A percentile compares a stretch with the other conserved stretches of the same genome.
These are phyloP conservation scores for Scedosporium aurantiacum DNA, from an alignment of 2,329 filamentous ascomycete species.

Conservation along the genomic window DNA sequence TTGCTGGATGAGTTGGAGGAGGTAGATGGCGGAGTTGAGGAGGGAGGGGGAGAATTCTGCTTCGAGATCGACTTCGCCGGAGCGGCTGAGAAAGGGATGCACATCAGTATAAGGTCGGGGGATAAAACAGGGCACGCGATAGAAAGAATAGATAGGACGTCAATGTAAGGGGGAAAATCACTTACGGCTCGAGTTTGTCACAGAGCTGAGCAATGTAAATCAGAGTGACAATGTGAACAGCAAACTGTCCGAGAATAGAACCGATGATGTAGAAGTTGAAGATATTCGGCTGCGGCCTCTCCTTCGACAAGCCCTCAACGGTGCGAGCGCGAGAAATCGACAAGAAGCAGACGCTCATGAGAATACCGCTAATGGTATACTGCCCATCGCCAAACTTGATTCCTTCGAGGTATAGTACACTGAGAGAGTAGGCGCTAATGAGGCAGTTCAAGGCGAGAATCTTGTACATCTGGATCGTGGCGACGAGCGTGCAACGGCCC, in stretches of 20 bases:
- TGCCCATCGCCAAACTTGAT: slow-evolving; percentile 99
- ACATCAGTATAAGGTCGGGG: slow-evolving; percentile 18
- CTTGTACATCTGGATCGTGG: slow-evolving; percentile 99
- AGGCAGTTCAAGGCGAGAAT: slow-evolving; percentile 95
- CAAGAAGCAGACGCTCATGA: slow-evolving; percentile 99
- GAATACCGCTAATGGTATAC: slow-evolving; percentile 97
- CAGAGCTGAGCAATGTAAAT: slow-evolving; percentile 91
- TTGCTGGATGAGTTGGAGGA: slow-evolving; percentile 95
- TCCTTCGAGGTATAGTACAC: slow-evolving; percentile 90
- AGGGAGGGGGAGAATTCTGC: slow-evolving; percentile 89
- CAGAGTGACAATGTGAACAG: slow-evolving; percentile 84
- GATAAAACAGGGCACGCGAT: too few relatives aligned
- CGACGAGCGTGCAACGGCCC: slow-evolving; percentile 91
- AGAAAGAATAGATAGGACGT: too few relatives aligned
- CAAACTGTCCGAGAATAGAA: slow-evolving; percentile 93
- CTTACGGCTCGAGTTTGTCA: slow-evolving; percentile 74
- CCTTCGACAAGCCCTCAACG: slow-evolving; percentile 90
- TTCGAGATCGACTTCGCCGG: slow-evolving; percentile 69
- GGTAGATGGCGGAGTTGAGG: slow-evolving; percentile 92
- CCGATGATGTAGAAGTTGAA: slow-evolving; percentile 99
- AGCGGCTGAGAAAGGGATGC: slow-evolving; percentile 25
- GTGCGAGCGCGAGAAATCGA: slow-evolving; percentile 96
- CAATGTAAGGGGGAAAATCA: slow-evolving; percentile 16
- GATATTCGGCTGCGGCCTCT: slow-evolving; percentile 95
- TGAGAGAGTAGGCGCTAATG: slow-evolving; percentile 94